Evolutionary conservation across 2,329 filamentous ascomycete genomes (phyloP), one percentile per base, ranked within the genome.

Genomic region (Neofusicoccum cordaticola): DNA sequence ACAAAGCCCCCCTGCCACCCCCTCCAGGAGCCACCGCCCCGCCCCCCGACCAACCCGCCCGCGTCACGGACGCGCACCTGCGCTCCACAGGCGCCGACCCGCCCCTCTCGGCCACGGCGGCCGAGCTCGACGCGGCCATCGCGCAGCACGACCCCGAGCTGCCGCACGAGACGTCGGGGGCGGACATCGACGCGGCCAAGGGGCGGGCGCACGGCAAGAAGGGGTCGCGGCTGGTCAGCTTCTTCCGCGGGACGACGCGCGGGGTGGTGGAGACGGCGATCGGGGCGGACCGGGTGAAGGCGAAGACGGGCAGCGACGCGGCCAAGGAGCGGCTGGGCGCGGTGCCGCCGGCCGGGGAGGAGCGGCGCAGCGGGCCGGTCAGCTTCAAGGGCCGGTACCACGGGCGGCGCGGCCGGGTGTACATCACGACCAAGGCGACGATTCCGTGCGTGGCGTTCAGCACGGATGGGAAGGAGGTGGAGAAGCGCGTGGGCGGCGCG

Each of bases 321-420:
- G 90, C 91, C 1, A 88, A 87, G 71, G 85, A 92, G 63, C 83
- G 91, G 2, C 81, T 93, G 0, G 90, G 91, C 6, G 90, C 90
- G 1, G 81, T 95, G 0, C 85, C 85, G 8, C 85, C 84, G 7
- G 71, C 69, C 3, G 74, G 78, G 11, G 72, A 79, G 7, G 78
- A 82, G 1, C 75, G 79, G 4, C 76, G 80, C 1, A 82, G 84
- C 0, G 91, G 92, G 0, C 92, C 92, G 0, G 82, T 93, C 0
- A 88, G 89, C n/a, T 96, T 95, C 78, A 87, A 88, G 34, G 88
- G 84, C 0, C 83, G 92, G 4, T 90, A 84, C 71, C 82, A 87
- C 19, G 91, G 92, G 8, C 85, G 88, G 69, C 90, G 88, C 71
- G 92, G 92, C 0, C 85, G 90, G 65, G 85, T 88, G 0, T 92